These are phyloP conservation scores for Stylosanthes scabra DNA, from an alignment of 331 rosid species.

Conservation along the genomic window DNA sequence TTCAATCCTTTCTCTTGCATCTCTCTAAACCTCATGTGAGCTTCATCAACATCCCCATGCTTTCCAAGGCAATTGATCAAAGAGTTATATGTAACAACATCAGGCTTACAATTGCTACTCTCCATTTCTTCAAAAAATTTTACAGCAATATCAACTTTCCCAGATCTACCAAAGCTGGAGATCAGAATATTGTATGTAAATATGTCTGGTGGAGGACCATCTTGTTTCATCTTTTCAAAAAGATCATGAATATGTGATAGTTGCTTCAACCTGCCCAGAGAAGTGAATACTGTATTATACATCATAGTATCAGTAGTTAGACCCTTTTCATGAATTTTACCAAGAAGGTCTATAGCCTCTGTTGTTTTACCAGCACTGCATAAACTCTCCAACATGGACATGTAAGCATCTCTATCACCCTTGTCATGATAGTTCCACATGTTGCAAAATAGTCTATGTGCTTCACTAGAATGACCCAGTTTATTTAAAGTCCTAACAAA, in stretches of 20 bases:
- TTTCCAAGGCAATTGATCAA: conserved; percentile 95
- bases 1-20: conserved; percentile 86
- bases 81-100: conserved; percentile 78
- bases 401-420: conserved; percentile 77
- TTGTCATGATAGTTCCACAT: conserved; percentile 86
- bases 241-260: conserved; percentile 71
- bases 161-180: conserved; percentile 83
- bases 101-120: conserved; percentile 68
- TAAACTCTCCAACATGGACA: conserved; percentile 85
- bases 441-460: conserved; percentile 87
- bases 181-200: conserved; percentile 87
- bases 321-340: conserved; percentile 81
- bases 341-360: conserved; percentile 81
- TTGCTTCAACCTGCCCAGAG: conserved; percentile 84
- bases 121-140: conserved; percentile 80
- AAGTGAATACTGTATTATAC: conserved; percentile 80
- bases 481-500: conserved; percentile 78
- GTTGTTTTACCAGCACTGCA: conserved; percentile 72
- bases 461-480: conserved; percentile 82
- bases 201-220: conserved; percentile 79
- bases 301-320: conserved; percentile 71
- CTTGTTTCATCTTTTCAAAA: conserved; percentile 76
- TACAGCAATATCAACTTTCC: conserved; percentile 73
- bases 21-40: conserved; percentile 93
- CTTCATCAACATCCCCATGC: conserved; percentile 94